Evolutionary conservation across 768 basidiomycete species (phyloP).

Genomic region (Favolaschia claudopus): DNA sequence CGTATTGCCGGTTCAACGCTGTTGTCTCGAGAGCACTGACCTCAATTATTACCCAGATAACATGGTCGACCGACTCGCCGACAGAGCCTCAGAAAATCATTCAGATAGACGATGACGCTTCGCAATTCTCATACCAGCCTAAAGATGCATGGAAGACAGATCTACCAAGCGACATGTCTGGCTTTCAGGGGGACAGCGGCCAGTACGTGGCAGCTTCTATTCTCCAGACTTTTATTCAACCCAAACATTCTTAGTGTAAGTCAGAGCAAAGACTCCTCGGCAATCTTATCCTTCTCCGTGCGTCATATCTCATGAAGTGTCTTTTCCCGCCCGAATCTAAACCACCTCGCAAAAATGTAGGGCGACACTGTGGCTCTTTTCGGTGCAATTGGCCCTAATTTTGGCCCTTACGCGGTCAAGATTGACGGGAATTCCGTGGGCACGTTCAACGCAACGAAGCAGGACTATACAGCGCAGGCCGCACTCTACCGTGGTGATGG

Average conservation of each 20-base stretch:
- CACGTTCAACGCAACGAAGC: slow-evolving; percentile 29
- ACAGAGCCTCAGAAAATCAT: slow-evolving; percentile 7
- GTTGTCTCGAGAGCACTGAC: background rate
- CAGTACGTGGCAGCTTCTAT: slow-evolving; percentile 32
- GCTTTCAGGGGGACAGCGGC: slow-evolving; percentile 40
- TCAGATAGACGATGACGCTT: slow-evolving; percentile 33
- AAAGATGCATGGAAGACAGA: slow-evolving; percentile 36
- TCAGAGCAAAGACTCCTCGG: slow-evolving; percentile 18
- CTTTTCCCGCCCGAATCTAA: too few species aligned
- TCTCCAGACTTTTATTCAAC: too few species aligned
- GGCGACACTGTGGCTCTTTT: slow-evolving; percentile 39
- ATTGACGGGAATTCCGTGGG: slow-evolving; percentile 30
- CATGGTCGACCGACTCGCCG: slow-evolving; percentile 25
- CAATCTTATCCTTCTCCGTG: slow-evolving; percentile 28
- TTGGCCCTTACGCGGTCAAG: slow-evolving; percentile 29
- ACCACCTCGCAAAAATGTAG: background rate
- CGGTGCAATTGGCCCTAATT: slow-evolving; percentile 41
- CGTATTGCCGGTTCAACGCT: slow-evolving; percentile 26
- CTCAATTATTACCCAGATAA: slow-evolving; percentile 25
- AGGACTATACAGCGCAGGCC: slow-evolving; percentile 15
- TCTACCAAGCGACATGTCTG: slow-evolving; percentile 22
- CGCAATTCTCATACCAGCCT: slow-evolving; percentile 39
- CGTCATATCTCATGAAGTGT: too few species aligned
- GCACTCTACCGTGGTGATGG: slow-evolving; percentile 33
- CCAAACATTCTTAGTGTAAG: slow-evolving; percentile 25